A percentile compares a stretch with the other conserved stretches of the same genome.
Conservation (phyloP, 2,329 filamentous ascomycete species). For the Apiospora arundinis region DNA sequence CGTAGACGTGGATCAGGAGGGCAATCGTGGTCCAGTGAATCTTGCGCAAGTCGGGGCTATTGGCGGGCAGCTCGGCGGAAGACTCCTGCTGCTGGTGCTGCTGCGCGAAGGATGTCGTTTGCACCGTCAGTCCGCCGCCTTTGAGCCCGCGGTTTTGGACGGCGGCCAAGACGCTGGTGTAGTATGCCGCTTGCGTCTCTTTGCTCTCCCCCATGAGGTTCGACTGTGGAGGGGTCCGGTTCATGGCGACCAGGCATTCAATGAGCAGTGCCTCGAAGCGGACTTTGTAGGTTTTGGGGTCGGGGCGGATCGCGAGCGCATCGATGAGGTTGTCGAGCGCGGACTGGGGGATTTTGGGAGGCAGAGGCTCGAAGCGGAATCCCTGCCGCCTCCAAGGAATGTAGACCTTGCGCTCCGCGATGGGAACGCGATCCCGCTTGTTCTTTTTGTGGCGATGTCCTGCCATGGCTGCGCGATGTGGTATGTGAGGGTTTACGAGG, state of each 20-base stretch:
- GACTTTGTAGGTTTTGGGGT: not conserved
- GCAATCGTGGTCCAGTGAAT: not conserved
- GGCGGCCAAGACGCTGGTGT: not conserved
- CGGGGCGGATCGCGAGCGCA: not conserved
- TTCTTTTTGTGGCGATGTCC: not conserved
- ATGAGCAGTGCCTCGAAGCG: not conserved
- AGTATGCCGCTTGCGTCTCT: not conserved
- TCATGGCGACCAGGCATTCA: not conserved
- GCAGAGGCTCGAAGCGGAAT: not conserved
- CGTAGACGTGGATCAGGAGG: not conserved
- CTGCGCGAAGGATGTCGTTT: not conserved
- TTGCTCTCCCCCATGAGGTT: not conserved
- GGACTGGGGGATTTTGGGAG: not conserved
- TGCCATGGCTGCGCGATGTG: not conserved
- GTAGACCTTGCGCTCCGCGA: not conserved
- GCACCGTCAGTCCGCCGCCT: not conserved
- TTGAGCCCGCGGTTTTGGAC: not conserved
- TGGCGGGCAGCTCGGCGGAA: not conserved
- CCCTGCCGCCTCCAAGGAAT: not conserved
- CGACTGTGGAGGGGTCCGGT: not conserved
- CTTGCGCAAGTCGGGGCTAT: not conserved
- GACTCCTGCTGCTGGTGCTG: not conserved
- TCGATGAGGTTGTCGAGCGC: not conserved
- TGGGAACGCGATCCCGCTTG: not conserved
- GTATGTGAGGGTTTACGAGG: too few relatives aligned